Conservation (phyloP, 371 early-diverging fungal genomes). For the Rhizopus arrhizus region DNA sequence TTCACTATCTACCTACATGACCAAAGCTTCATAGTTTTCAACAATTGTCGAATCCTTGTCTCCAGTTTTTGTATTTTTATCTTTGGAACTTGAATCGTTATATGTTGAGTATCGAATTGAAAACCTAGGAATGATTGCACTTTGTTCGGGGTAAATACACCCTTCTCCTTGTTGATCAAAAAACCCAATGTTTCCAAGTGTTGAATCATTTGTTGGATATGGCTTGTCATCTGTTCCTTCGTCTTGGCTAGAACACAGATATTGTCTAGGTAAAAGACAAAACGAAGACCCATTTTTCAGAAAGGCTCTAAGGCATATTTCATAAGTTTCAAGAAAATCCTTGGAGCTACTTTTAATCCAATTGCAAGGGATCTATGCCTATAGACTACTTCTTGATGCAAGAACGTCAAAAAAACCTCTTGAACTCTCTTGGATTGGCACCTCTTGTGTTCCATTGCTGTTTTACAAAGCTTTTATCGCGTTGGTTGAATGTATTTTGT, state of each 20-base stretch:
- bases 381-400: slow-evolving; percentile 8
- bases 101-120: slow-evolving; percentile 6
- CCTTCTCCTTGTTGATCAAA: slow-evolving; percentile 14
- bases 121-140: slow-evolving; percentile 15
- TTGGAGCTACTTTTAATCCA: slow-evolving; percentile 13
- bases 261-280: slow-evolving; percentile 15
- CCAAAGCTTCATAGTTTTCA: neutral
- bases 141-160: neutral
- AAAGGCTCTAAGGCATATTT: slow-evolving; percentile 7
- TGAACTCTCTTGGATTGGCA: slow-evolving; percentile 9
- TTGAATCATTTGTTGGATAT: neutral
- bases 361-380: slow-evolving; percentile 12
- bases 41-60: neutral
- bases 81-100: neutral
- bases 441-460: neutral
- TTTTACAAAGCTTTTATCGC: neutral
- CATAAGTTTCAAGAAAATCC: slow-evolving; percentile 11
- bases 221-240: neutral
- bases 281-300: slow-evolving; percentile 4
- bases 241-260: slow-evolving; percentile 2
- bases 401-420: slow-evolving; percentile 1
- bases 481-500: neutral
- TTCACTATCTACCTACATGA: slow-evolving; percentile 6
- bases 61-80: slow-evolving; percentile 4
- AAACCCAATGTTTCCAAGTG: slow-evolving; percentile 7